Conservation (phyloP, 805 yeast species). For the Zygoascus bituminiphila region DNA sequence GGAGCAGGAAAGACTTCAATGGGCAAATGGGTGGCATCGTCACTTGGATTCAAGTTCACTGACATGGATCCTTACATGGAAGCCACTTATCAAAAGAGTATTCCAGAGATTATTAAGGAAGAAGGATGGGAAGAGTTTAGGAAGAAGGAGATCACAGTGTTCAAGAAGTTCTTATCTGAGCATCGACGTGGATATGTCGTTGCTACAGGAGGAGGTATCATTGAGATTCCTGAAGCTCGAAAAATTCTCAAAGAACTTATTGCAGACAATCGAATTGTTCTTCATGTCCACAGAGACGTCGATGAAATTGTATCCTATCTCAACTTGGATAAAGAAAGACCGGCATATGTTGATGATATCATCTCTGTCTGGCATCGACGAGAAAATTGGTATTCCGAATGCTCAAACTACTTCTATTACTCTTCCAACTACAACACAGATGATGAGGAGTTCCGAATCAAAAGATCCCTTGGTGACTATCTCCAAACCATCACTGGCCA, state of each 20-base stretch:
- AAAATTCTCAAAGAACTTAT: constrained; percentile 47
- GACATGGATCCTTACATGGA: constrained; percentile 77
- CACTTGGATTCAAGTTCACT: constrained; percentile 49
- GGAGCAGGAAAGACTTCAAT: constrained; percentile 94
- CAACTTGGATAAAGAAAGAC: constrained; percentile 72
- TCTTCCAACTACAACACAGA: constrained; percentile 60
- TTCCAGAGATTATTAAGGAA: constrained; percentile 42
- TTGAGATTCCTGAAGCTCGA: constrained; percentile 68
- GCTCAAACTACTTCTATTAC: constrained; percentile 60
- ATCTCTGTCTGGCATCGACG: constrained; percentile 78
- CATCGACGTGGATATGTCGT: constrained; percentile 53
- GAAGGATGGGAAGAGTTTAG: constrained; percentile 91
- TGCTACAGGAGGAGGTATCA: constrained; percentile 96
- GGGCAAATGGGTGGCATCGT: constrained; percentile 67
- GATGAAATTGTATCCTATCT: constrained; percentile 71
- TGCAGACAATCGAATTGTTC: constrained; percentile 56
- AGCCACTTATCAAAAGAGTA: constrained; percentile 33
- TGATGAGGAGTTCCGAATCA: constrained; percentile 47
- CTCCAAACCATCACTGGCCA: constrained; percentile 56
- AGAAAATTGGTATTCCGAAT: constrained; percentile 67
- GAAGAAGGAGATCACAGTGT: constrained; percentile 48
- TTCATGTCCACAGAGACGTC: constrained; percentile 85
- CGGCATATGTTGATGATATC: constrained; percentile 77
- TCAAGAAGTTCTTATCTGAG: constrained; percentile 39
- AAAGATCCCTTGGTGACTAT: constrained; percentile 50